Percentiles rank a stretch among this genome's conserved stretches.
phyloP scores from a whole-genome alignment of 2,329 filamentous ascomycete species.

The Penicillium capsulatum region DNA sequence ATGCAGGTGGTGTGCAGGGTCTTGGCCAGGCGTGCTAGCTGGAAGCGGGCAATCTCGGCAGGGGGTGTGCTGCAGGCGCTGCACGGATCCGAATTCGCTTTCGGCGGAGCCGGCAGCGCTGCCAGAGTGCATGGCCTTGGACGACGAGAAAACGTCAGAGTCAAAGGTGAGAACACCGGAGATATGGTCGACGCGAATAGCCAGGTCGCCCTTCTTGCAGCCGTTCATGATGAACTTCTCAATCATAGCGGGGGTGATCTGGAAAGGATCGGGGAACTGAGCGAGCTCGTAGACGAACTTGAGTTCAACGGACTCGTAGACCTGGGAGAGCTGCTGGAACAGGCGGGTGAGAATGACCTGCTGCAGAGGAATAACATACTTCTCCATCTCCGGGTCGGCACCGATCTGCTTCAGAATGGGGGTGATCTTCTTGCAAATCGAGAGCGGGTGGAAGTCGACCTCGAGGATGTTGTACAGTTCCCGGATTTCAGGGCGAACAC shows the following conservation, averaged over 20 bases:
- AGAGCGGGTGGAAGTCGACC: slow-evolving; percentile 97
- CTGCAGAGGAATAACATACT: slow-evolving; percentile 91
- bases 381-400: slow-evolving; percentile 90
- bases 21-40: slow-evolving; percentile 86
- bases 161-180: slow-evolving; percentile 95
- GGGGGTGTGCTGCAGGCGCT: slow-evolving; percentile 96
- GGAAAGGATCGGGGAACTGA: slow-evolving; percentile 93
- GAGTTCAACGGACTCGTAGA: slow-evolving; percentile 96
- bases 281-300: slow-evolving; percentile 90
- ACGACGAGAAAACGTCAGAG: slow-evolving; percentile 95
- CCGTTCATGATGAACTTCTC: slow-evolving; percentile 99
- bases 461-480: slow-evolving; percentile 98
- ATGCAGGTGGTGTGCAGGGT: slow-evolving; percentile 89
- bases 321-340: slow-evolving; percentile 98
- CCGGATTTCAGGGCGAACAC: slow-evolving; percentile 87
- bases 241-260: slow-evolving; percentile 83
- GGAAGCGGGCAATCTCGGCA: slow-evolving; percentile 93
- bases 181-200: slow-evolving; percentile 93
- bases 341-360: slow-evolving; percentile 97
- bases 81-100: slow-evolving; percentile 75
- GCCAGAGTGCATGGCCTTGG: slow-evolving; percentile 84
- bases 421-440: slow-evolving; percentile 98
- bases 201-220: slow-evolving; percentile 98
- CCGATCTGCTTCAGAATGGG: slow-evolving; percentile 93
- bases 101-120: slow-evolving; percentile 84